Evolutionary conservation across 805 yeast genomes (phyloP).

Genomic region (Teunomyces panamensis): DNA sequence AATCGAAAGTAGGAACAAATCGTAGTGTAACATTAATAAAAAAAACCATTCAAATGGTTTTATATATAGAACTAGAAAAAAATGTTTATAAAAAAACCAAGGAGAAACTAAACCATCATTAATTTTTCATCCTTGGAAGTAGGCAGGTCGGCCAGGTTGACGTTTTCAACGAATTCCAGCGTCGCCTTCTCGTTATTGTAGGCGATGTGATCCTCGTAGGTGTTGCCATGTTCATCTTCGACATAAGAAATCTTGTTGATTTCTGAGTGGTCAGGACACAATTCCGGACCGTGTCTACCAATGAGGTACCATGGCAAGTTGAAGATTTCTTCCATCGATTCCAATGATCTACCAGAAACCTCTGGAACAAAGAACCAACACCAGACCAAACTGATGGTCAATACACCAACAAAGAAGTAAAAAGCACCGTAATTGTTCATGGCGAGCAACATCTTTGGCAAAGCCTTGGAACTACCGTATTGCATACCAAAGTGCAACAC

Average conservation of each 20-base stretch:
- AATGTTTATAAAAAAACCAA: no score
- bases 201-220: conserved; percentile 8
- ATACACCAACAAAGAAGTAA: conserved; percentile 20
- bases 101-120: neutral
- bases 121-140: neutral
- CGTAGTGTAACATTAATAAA: neutral
- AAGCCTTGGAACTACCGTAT: conserved; percentile 24
- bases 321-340: conserved; percentile 24
- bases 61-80: neutral
- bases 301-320: conserved; percentile 25
- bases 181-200: conserved; percentile 8
- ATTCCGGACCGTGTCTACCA: conserved; percentile 22
- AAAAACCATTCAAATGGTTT: neutral
- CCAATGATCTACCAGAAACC: conserved; percentile 24
- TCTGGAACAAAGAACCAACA: conserved; percentile 25
- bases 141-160: neutral
- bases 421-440: conserved; percentile 21
- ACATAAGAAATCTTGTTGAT: conserved; percentile 16
- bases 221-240: conserved; percentile 2
- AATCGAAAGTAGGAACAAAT: neutral
- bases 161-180: conserved; percentile 8
- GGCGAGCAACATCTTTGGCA: conserved; percentile 21
- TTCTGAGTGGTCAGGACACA: conserved; percentile 25
- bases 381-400: conserved; percentile 17
- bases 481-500: conserved; percentile 26